Evolutionary conservation across 139 green algal genomes (phyloP).

Genomic region (Coelastrella sp.): DNA sequence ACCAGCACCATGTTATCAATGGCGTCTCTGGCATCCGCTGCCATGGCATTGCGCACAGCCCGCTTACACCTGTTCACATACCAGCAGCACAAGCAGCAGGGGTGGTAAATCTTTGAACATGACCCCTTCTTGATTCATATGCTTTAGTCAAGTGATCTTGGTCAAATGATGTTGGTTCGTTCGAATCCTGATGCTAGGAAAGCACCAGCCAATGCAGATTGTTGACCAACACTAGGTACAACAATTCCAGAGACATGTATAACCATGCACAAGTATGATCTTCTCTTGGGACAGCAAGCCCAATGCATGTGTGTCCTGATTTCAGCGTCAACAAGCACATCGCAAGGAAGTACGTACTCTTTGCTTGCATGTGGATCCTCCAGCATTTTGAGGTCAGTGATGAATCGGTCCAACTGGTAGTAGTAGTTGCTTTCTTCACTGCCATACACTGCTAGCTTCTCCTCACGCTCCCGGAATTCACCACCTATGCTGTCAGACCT

Average conservation of each 20-base stretch:
- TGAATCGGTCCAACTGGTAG: constrained; percentile 38
- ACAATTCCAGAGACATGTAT: no score
- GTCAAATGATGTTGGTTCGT: no score
- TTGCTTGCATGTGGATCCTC: constrained; percentile 17
- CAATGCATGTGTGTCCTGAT: no score
- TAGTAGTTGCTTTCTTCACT: constrained; percentile 45
- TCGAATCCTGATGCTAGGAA: no score
- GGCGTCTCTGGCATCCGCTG: constrained; percentile 6
- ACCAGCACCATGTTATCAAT: constrained; percentile 43
- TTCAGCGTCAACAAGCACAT: no score
- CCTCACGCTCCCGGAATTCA: not conserved
- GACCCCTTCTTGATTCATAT: not conserved
- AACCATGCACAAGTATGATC: no score
- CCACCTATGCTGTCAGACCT: not conserved
- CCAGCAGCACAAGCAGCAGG: not conserved
- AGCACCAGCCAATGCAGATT: no score
- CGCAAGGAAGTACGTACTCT: constrained; percentile 9
- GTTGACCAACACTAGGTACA: no score
- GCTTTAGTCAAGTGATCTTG: no score
- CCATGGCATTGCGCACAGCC: constrained; percentile 9
- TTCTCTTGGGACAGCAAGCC: no score
- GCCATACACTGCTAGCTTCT: constrained; percentile 29
- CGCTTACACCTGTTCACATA: constrained; percentile 5
- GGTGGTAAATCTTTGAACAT: not conserved
- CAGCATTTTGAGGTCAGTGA: constrained; percentile 23